phyloP scores from a whole-genome alignment of 83 land plant genomes.

The Isoetes engelmannii region DNA sequence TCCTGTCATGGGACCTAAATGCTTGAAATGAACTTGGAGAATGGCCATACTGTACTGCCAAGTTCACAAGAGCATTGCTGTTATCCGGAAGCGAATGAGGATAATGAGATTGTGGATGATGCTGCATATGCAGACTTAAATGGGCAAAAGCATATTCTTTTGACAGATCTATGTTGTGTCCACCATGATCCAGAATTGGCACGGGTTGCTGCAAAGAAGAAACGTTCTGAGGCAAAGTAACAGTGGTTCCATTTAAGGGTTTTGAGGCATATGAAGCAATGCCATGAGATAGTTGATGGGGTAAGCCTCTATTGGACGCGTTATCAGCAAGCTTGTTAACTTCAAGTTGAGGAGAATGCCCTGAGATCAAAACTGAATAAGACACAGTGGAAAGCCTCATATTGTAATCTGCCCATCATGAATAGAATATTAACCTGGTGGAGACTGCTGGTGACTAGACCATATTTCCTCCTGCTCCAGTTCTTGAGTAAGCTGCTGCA shows the following conservation, averaged over 20 bases:
- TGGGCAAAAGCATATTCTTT: neutral
- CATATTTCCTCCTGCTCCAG: conserved; percentile 5
- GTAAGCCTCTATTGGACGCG: neutral
- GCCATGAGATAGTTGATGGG: too few species aligned
- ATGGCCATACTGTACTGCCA: neutral
- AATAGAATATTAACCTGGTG: neutral
- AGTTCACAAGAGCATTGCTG: neutral
- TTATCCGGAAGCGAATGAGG: neutral
- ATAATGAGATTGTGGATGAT: neutral
- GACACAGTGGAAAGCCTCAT: neutral
- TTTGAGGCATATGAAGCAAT: neutral
- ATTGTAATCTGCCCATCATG: neutral
- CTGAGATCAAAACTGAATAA: neutral
- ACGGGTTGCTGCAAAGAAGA: neutral
- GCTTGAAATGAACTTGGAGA: too few species aligned
- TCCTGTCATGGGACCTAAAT: too few species aligned
- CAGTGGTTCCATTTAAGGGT: conserved; percentile 1
- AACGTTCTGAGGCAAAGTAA: neutral
- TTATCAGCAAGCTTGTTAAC: neutral
- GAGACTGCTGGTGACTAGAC: neutral
- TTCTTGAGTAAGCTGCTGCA: conserved; percentile 12
- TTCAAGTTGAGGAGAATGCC: neutral
- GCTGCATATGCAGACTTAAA: neutral
- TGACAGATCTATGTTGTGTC: neutral
- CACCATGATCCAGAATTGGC: neutral